Evolutionary conservation across 2,329 filamentous ascomycete species (phyloP), one percentile per base, ranked within the genome.

Genomic region (Ophiostoma angusticollis): DNA sequence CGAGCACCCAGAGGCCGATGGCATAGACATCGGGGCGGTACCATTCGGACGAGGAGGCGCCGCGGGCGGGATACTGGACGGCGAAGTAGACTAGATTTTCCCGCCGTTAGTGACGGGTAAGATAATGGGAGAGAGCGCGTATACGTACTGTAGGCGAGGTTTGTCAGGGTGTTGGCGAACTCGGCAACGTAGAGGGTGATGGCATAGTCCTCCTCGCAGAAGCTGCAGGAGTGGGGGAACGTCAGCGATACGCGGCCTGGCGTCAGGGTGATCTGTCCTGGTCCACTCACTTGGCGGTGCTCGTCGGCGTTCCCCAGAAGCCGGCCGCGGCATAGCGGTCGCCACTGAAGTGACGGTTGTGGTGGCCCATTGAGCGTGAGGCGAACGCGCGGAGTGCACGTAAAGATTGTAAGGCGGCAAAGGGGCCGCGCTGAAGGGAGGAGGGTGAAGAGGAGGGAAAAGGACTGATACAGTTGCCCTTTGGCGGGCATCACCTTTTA

Each of bases 81-180:
- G 60, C 64, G 43, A 57, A 53, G 47, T 63, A 64, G 16, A 67
- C 63, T 65, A 43, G 7, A 6, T n/a, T n/a, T n/a, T n/a, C n/a
- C n/a, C n/a, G 22, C 11, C 16, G 24, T 12, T 27, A 12, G 13
- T 7, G 6, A 23, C 17, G 18, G 13, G 32, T 35, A 9, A 42
- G 33, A 16, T 3, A 24, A 13, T 9, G 13, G 21, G 25, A 24
- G 11, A 14, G 35, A 13, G 6, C 11, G 24, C 2, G 35, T 5
- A 5, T 5, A 42, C 51, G 6, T 44, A 70, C 66, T 53, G 45
- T 69, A 72, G 6, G 58, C 58, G 1, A 68, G 37, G 45, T 70
- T 73, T 4, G 65, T 69, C 33, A 71, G 44, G 1, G 68, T 64
- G 46, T 71, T 72, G 42, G 71, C 54, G 43, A 72, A 67, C 45